These are phyloP conservation scores for Aegilops tauschii DNA, from an alignment of 176 grass and related monocot genomes.

Conservation along the genomic window DNA sequence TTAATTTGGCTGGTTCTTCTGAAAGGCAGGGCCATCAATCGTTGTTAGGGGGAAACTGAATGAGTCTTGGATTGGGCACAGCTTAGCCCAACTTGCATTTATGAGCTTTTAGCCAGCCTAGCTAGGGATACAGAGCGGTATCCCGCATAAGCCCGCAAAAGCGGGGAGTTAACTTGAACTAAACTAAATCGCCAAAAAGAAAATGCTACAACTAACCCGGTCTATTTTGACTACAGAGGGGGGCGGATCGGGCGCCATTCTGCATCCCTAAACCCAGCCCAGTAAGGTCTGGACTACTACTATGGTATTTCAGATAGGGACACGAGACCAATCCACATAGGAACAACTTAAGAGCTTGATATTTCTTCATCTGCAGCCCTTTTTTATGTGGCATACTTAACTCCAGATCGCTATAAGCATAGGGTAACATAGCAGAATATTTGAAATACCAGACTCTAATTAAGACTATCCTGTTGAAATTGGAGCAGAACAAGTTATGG, in stretches of 20 bases:
- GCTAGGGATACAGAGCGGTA: no score
- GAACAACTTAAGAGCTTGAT: not conserved
- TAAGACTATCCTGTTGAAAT: conserved; percentile 12
- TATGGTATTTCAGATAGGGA: not conserved
- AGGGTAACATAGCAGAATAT: not conserved
- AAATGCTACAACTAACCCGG: no score
- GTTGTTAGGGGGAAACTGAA: not conserved
- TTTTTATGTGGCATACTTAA: not conserved
- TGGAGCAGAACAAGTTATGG: conserved; percentile 6
- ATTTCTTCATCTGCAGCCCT: not conserved
- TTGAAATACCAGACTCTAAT: conserved; percentile 2
- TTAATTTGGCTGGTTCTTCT: not conserved
- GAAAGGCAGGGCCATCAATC: not conserved
- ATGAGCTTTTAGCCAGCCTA: not conserved
- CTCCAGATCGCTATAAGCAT: not conserved
- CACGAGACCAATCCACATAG: not conserved
- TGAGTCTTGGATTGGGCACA: not conserved
- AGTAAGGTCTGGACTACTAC: not conserved
- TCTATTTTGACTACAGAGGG: no score
- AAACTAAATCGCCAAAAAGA: no score
- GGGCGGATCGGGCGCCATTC: no score
- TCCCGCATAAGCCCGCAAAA: no score
- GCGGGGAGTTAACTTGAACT: no score
- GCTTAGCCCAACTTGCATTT: not conserved
- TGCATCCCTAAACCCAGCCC: no score